Conservation (phyloP, 495 filamentous ascomycete species). For the Neurospora terricola region DNA sequence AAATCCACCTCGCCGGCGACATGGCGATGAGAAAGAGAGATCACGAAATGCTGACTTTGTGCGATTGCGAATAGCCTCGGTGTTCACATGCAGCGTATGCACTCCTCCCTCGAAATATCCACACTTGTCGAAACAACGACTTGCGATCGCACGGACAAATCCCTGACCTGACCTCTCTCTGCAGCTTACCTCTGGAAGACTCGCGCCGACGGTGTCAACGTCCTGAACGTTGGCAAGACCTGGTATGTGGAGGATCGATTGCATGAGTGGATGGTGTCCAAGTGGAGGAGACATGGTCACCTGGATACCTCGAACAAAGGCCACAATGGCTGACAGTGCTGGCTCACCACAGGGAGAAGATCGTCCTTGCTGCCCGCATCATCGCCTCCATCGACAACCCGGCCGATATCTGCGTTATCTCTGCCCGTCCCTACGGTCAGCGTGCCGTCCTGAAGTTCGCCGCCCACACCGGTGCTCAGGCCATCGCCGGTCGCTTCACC, state of each 20-base stretch:
- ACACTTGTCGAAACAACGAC: not conserved
- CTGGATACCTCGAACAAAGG: not conserved
- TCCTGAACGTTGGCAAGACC: slow-evolving; percentile 99
- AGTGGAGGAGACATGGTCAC: not conserved
- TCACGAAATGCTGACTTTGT: slow-evolving; percentile 9
- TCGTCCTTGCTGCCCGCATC: slow-evolving; percentile 94
- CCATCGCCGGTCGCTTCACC: slow-evolving; percentile 98
- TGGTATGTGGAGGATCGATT: slow-evolving; percentile 56
- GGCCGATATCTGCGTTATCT: slow-evolving; percentile 97
- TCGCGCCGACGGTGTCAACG: slow-evolving; percentile 91
- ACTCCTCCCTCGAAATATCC: not conserved
- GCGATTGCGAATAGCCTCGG: slow-evolving; percentile 45
- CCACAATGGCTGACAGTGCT: not conserved
- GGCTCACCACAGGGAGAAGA: slow-evolving; percentile 75
- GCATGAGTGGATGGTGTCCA: not conserved
- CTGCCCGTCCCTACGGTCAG: slow-evolving; percentile 97
- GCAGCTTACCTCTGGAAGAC: slow-evolving; percentile 94
- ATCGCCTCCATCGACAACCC: slow-evolving; percentile 99
- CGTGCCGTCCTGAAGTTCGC: slow-evolving; percentile 99
- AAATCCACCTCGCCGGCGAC: not conserved
- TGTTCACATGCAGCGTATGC: slow-evolving; percentile 82
- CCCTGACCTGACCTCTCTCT: slow-evolving; percentile 9
- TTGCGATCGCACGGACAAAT: not conserved
- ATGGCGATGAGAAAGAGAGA: not conserved
- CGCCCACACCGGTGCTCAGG: slow-evolving; percentile 89